These are phyloP conservation scores for Aspergillus niger DNA, from an alignment of 2,329 filamentous ascomycete species.

Conservation along the genomic window DNA sequence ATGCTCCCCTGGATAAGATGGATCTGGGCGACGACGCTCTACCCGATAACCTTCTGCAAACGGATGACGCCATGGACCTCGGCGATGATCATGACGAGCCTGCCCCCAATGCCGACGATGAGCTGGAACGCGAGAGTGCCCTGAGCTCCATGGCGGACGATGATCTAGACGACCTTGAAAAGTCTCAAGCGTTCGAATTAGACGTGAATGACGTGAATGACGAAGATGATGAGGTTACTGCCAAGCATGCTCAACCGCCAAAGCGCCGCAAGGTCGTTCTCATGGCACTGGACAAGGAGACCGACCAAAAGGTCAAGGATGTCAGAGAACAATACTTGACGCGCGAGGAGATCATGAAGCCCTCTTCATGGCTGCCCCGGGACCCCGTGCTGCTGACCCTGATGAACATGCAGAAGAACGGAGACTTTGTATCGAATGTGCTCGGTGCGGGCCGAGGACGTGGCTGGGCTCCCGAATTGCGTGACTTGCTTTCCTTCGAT, in stretches of 20 bases:
- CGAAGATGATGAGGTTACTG: conserved; percentile 52
- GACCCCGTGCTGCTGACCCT: conserved; percentile 85
- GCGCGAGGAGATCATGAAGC: conserved; percentile 81
- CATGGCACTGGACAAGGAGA: conserved; percentile 77
- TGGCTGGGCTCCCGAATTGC: conserved; percentile 88
- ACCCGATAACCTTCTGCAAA: conserved; percentile 57
- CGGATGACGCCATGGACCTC: conserved; percentile 57
- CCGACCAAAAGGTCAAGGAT: conserved; percentile 71
- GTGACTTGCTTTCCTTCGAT: conserved; percentile 87
- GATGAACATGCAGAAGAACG: conserved; percentile 88
- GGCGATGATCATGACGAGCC: conserved; percentile 56
- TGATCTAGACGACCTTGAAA: conserved; percentile 50
- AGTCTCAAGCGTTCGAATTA: conserved; percentile 43
- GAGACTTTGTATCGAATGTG: conserved; percentile 84
- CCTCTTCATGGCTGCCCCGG: conserved; percentile 78
- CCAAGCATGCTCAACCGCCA: conserved; percentile 70
- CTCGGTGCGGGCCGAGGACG: conserved; percentile 77
- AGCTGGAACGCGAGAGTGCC: conserved; percentile 65
- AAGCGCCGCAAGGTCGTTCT: conserved; percentile 71
- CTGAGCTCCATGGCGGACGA: conserved; percentile 70
- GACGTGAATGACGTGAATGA: conserved; percentile 50
- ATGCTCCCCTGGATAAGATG: conserved; percentile 45
- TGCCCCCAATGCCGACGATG: conserved; percentile 46
- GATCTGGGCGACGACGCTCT: conserved; percentile 36
- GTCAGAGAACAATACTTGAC: conserved; percentile 87